These are phyloP conservation scores for Tetrahymena borealis DNA, from an alignment of 73 alveolate genomes.

Conservation along the genomic window DNA sequence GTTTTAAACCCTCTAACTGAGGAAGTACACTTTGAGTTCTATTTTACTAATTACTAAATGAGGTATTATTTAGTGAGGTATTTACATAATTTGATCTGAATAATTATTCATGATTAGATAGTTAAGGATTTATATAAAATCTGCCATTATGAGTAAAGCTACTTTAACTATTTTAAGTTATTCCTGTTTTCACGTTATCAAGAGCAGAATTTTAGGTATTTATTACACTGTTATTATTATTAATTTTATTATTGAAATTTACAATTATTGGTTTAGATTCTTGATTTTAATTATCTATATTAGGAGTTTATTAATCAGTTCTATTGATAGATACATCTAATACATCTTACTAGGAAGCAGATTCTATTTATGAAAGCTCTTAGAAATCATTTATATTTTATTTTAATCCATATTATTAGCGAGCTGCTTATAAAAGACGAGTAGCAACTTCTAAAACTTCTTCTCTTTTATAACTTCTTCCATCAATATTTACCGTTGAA, in stretches of 20 bases:
- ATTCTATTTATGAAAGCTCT: neutral
- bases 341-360: neutral
- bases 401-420: neutral
- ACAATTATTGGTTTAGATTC: neutral
- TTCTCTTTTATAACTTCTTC: constrained; percentile 31
- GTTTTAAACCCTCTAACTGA: neutral
- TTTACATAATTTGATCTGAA: neutral
- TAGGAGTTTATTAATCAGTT: neutral
- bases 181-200: neutral
- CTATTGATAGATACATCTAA: neutral
- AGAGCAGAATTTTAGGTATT: neutral
- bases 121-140: neutral
- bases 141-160: neutral
- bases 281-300: neutral
- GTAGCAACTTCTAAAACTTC: constrained; percentile 29
- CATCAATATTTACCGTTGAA: constrained; percentile 21
- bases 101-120: neutral
- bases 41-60: neutral
- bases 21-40: neutral
- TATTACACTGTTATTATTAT: neutral
- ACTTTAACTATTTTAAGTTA: neutral
- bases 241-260: neutral
- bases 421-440: constrained; percentile 14
- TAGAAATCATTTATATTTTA: neutral
- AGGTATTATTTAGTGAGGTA: neutral